Conservation (phyloP, 371 early-diverging fungal species). For the Syncephalis plumigaleata region DNA sequence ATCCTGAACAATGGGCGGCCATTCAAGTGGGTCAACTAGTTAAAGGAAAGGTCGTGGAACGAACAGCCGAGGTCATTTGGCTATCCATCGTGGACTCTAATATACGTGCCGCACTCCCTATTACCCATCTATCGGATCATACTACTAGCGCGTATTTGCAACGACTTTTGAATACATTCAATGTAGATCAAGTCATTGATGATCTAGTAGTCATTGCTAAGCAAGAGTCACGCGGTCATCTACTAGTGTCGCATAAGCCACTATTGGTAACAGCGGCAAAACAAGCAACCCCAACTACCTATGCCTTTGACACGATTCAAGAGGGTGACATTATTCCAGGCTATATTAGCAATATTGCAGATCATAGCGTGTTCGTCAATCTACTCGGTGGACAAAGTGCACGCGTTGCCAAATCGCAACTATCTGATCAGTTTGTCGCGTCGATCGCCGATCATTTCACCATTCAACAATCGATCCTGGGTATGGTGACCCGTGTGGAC, state of each 20-base stretch:
- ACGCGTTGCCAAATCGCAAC: conserved; percentile 11
- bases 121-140: conserved; percentile 47
- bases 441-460: conserved; percentile 22
- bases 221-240: conserved; percentile 19
- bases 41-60: conserved; percentile 26
- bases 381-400: conserved; percentile 34
- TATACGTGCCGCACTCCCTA: conserved; percentile 25
- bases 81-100: conserved; percentile 30
- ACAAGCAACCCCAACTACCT: conserved; percentile 14
- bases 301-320: conserved; percentile 10
- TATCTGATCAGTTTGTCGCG: conserved; percentile 39
- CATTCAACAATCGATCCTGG: conserved; percentile 43
- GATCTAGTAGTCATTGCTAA: conserved; percentile 31
- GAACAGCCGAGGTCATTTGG: conserved; percentile 20
- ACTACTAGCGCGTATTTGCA: conserved; percentile 17
- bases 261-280: conserved; percentile 29
- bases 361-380: conserved; percentile 33
- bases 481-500: conserved; percentile 25
- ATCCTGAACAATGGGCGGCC: background rate
- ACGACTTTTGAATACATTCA: conserved; percentile 18
- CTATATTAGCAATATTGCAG: conserved; percentile 31
- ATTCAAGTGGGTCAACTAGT: conserved; percentile 24
- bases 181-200: conserved; percentile 21
- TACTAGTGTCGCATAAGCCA: conserved; percentile 36
- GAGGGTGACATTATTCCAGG: conserved; percentile 34